Evolutionary conservation across 768 basidiomycete species (phyloP), one percentile per base, ranked within the genome.

Genomic region (Gymnopilus junonius): DNA sequence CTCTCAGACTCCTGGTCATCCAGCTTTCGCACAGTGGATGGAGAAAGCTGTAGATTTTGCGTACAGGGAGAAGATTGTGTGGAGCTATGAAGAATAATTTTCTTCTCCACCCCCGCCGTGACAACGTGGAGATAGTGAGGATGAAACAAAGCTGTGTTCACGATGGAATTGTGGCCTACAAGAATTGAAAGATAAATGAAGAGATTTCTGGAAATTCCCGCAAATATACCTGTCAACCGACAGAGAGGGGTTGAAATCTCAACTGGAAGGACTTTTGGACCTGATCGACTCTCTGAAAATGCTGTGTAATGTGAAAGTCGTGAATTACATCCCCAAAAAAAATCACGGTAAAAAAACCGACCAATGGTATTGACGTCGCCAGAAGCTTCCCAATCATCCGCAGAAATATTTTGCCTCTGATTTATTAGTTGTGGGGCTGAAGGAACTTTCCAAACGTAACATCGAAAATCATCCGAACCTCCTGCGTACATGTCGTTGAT

Each of bases 401-500:
- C 63, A 31, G 75, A 73, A 46, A 91, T 72, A 48, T 82, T 79
- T 54, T 74, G 71, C 43, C 91, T 80, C 63, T 74, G 74, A 25
- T 80, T 79, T 1, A 70, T 61, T 46, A 92, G 78, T 15, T 76
- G 74, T 10, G 67, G 61, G 3, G 82, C 64, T 12, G 82, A 69
- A 3, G 93, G 93, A 35, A 95, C 78, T 66, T 83, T 85, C 93
- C 93, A 95, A 23, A 93, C 71, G 66, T 94, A 94, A 20, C 82
- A 85, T 37, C 87, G 81, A 70, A 94, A 94, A 73, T 94, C 91
- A 70, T 95, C 93, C 11, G 91, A 93, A 15, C 93, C 93, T n/a
- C 85, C 84, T 35, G 82, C 83, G 69, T 89, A 94, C 67, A 89
- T 85, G 31, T 80, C 73, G 58, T 91, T 90, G 23, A 67, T 74